These are phyloP conservation scores for Combretum micranthum DNA, from an alignment of 345 rosid genomes.

Conservation along the genomic window DNA sequence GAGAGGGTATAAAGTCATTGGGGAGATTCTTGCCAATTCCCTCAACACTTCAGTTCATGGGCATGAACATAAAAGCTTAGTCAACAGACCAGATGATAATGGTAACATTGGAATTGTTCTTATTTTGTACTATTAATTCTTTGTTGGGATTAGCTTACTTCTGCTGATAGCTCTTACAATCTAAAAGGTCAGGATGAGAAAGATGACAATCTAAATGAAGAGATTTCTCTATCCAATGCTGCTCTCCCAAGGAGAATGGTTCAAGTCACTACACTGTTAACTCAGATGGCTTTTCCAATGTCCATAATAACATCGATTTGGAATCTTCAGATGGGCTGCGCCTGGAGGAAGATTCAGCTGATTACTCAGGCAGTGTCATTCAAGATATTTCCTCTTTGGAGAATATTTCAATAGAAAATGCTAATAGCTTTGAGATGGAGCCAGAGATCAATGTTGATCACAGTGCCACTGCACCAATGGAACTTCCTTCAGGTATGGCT, in stretches of 20 bases:
- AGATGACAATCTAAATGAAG: slow-evolving; percentile 13
- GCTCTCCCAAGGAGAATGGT: slow-evolving; percentile 11
- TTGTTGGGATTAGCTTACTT: slow-evolving; percentile 14
- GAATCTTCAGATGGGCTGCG: slow-evolving; percentile 16
- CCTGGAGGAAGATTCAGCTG: slow-evolving; percentile 3
- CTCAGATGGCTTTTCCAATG: slow-evolving; percentile 15
- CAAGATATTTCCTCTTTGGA: slow-evolving; percentile 8
- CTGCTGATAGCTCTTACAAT: slow-evolving; percentile 13
- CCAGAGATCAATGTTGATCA: slow-evolving; percentile 1
- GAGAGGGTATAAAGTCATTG: slow-evolving; percentile 71
- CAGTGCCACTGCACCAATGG: slow-evolving; percentile 9
- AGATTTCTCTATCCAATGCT: slow-evolving; percentile 14
- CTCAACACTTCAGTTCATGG: slow-evolving; percentile 17
- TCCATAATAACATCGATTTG: slow-evolving; percentile 6
- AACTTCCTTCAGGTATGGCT: slow-evolving; percentile 14
- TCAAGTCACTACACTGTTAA: slow-evolving; percentile 11
- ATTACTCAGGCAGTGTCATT: slow-evolving; percentile 1
- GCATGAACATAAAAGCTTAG: slow-evolving; percentile 11
- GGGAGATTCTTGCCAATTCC: slow-evolving; percentile 52
- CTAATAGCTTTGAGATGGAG: background rate
- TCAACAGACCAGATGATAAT: slow-evolving; percentile 12
- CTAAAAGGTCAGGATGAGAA: slow-evolving; percentile 24
- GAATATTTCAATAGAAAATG: slow-evolving; percentile 3
- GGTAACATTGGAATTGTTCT: slow-evolving; percentile 9
- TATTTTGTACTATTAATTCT: too few species aligned